Conservation (phyloP, 148 eudicot species). For the Spergularia bocconei region DNA sequence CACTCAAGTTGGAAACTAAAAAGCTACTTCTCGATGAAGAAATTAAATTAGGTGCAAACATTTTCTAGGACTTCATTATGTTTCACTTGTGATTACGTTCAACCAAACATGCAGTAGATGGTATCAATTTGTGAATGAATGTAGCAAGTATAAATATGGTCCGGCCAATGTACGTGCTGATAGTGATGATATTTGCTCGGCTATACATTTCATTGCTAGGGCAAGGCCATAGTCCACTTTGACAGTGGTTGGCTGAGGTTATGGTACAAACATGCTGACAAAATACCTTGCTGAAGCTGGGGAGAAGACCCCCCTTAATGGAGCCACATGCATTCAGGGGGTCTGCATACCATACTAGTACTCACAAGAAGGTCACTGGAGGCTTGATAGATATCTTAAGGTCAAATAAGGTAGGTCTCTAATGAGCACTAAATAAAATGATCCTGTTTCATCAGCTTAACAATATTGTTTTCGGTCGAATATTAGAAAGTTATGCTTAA, state of each 20-base stretch:
- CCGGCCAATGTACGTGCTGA: constrained; percentile 27
- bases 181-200: constrained; percentile 88
- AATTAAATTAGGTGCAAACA: too few species aligned
- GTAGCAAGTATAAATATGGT: background rate
- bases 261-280: constrained; percentile 95
- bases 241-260: constrained; percentile 89
- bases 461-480: too few species aligned
- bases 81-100: background rate
- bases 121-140: background rate
- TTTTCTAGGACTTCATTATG: background rate
- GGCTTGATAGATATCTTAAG: constrained; percentile 69
- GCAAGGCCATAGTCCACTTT: constrained; percentile 89
- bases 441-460: background rate
- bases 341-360: constrained; percentile 31
- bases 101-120: background rate
- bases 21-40: background rate
- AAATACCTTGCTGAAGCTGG: constrained; percentile 92
- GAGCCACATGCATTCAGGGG: constrained; percentile 79
- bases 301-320: constrained; percentile 84
- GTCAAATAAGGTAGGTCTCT: constrained; percentile 63
- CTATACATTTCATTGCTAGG: constrained; percentile 64
- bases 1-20: background rate
- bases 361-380: constrained; percentile 51
- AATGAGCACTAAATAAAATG: background rate
- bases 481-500: too few species aligned